Evolutionary conservation across 2,329 filamentous ascomycete species (phyloP).

Genomic region (Atkinsonella hypoxylon): DNA sequence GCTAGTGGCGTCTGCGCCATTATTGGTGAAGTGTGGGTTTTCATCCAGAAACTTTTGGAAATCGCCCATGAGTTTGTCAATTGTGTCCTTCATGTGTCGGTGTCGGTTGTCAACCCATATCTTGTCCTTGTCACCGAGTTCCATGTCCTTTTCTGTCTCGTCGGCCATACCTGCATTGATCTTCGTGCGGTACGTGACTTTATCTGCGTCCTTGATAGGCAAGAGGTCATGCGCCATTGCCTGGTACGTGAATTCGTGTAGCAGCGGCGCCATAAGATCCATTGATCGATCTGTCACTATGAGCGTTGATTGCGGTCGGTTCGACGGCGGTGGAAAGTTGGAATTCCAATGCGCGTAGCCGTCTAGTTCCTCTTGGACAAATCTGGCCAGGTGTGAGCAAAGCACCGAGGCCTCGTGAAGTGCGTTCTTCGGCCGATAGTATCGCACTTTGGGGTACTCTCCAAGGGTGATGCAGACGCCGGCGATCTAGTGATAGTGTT

Average conservation of each 20-base stretch:
- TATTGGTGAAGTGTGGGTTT: constrained; percentile 83
- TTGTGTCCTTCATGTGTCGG: constrained; percentile 94
- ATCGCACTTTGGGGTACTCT: constrained; percentile 87
- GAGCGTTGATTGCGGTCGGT: constrained; percentile 69
- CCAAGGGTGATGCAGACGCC: constrained; percentile 81
- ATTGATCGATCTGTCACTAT: constrained; percentile 86
- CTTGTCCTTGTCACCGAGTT: constrained; percentile 79
- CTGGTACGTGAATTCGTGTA: constrained; percentile 98
- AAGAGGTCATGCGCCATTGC: constrained; percentile 94
- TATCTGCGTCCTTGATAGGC: constrained; percentile 78
- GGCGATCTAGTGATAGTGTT: constrained; percentile 19
- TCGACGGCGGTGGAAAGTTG: constrained; percentile 63
- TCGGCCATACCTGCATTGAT: constrained; percentile 62
- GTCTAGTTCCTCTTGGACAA: constrained; percentile 86
- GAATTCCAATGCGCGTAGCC: constrained; percentile 74
- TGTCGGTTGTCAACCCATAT: constrained; percentile 95
- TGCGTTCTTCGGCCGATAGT: constrained; percentile 65
- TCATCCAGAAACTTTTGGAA: constrained; percentile 85
- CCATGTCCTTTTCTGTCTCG: constrained; percentile 78
- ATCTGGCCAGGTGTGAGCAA: constrained; percentile 76
- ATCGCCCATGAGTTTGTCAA: constrained; percentile 83
- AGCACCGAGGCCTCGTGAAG: constrained; percentile 81
- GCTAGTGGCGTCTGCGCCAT: constrained; percentile 52
- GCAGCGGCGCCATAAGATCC: constrained; percentile 75
- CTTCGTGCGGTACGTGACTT: constrained; percentile 70